A percentile compares a stretch with the other conserved stretches of the same genome.
Evolutionary conservation across 306 rosid genomes (phyloP).

Genomic region (Castanospermum australe): DNA sequence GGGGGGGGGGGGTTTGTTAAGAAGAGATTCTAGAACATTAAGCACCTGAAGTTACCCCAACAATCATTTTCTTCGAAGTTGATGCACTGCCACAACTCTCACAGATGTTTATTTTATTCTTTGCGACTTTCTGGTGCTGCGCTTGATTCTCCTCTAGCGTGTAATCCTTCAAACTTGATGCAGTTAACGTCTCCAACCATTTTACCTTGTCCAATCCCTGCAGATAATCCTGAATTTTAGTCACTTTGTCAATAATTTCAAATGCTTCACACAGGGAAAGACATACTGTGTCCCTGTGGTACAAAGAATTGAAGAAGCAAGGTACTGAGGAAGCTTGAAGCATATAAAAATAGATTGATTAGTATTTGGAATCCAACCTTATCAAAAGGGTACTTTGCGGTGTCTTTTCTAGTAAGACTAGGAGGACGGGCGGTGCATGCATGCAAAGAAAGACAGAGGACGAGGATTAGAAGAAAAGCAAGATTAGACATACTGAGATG

Average conservation of each 20-base stretch:
- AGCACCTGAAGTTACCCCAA: constrained; percentile 24
- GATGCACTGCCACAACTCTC: constrained; percentile 28
- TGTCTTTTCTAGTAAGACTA: background rate
- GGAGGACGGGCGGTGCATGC: constrained; percentile 60
- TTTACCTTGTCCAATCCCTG: constrained; percentile 39
- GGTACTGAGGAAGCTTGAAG: background rate
- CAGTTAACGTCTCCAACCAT: constrained; percentile 25
- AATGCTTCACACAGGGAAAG: background rate
- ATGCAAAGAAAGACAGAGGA: constrained; percentile 54
- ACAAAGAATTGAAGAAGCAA: background rate
- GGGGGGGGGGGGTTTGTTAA: too few species aligned
- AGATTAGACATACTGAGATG: constrained; percentile 49
- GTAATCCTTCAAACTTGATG: constrained; percentile 24
- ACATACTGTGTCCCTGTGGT: background rate
- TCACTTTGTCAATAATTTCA: background rate
- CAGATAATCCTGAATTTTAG: constrained; percentile 6
- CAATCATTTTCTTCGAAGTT: constrained; percentile 15
- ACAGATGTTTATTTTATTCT: constrained; percentile 7
- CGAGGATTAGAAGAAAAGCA: constrained; percentile 27
- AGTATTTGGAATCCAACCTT: constrained; percentile 34
- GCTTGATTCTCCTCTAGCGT: constrained; percentile 1
- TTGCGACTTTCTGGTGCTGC: constrained; percentile 10
- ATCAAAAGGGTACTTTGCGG: constrained; percentile 7
- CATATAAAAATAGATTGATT: background rate
- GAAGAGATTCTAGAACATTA: background rate